Percentiles rank a stretch among this genome's conserved stretches.
These are phyloP conservation scores for Speleostelium caveatum DNA, from an alignment of 78 protist species.

Conservation along the genomic window DNA sequence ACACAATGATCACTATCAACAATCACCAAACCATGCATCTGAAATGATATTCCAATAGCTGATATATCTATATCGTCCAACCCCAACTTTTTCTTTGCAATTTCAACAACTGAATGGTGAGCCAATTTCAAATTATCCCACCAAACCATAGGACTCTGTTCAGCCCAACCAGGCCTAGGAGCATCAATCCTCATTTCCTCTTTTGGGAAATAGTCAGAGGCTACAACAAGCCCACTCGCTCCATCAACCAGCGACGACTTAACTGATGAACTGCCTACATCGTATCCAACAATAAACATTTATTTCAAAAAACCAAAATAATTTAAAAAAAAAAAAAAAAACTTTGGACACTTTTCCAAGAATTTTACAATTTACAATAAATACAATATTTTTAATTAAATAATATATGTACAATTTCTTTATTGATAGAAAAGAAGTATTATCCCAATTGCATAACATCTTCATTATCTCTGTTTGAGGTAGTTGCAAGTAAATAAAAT, in stretches of 20 bases:
- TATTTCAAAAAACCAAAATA: too few relatives aligned
- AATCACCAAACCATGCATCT: neutral
- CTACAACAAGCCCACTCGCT: neutral
- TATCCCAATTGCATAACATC: neutral
- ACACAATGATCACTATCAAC: too few relatives aligned
- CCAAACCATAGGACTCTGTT: neutral
- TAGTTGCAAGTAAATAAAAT: conserved; percentile 5
- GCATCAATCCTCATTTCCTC: neutral
- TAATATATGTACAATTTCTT: too few relatives aligned
- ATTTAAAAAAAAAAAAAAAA: too few relatives aligned
- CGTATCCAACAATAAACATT: neutral
- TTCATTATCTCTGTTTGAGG: neutral
- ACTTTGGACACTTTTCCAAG: too few relatives aligned
- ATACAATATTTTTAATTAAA: too few relatives aligned
- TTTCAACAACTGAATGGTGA: neutral
- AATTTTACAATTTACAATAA: too few relatives aligned
- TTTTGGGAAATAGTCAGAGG: neutral
- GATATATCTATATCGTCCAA: neutral
- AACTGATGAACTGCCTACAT: neutral
- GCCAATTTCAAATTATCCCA: neutral
- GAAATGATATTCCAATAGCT: neutral
- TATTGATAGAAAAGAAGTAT: too few relatives aligned
- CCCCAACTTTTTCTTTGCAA: neutral
- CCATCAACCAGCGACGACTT: neutral
- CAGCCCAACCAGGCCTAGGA: neutral